Evolutionary conservation across 139 green algal genomes (phyloP), one percentile per base, ranked within the genome.

Genomic region (Chlamydomonas sp.): DNA sequence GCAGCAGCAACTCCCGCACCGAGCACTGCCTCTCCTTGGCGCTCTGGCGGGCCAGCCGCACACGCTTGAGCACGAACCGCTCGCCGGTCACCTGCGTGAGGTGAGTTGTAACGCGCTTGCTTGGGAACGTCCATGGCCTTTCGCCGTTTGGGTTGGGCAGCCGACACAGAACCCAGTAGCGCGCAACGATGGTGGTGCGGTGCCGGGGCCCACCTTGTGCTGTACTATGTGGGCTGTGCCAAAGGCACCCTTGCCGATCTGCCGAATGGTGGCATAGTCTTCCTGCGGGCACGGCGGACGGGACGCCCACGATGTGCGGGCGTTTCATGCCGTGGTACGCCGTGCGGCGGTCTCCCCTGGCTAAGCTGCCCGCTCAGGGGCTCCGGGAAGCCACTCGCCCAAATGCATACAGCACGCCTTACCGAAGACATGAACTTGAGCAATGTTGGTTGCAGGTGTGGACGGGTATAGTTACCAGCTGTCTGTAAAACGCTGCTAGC

Each of bases 161-260:
- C 31, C 31, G 31, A 49, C 31, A 49, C 31, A 49, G 31, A 49
- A 49, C 31, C 31, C 31, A 49, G 4, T 15, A 73, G 67, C 5
- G 67, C 67, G 14, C 10, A n/a, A 2, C 14, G 67, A 73, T 0
- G 14, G 14, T 12, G 67, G 67, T 73, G 67, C 14, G 67, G 67
- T 73, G 67, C 14, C 10, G 67, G 4, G 20, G 67, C 14, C 5
- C 12, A 91, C 89, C 84, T 92, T 92, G 57, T 89, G 71, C n/a
- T 89, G 63, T 2, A 86, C 84, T 5, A 87, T 92, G n/a, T 85
- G 88, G 2, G 89, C 89, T 0, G 80, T 80, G 9, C 89, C 89
- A 86, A 90, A 92, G 4, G 84, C 84, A 0, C 89, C 89, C 31
- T 90, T 92, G 4, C 89, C 89, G 49, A 92, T 90, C 60, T 90